phyloP scores from a whole-genome alignment of 306 rosid genomes.

The Acacia melanoxylon region DNA sequence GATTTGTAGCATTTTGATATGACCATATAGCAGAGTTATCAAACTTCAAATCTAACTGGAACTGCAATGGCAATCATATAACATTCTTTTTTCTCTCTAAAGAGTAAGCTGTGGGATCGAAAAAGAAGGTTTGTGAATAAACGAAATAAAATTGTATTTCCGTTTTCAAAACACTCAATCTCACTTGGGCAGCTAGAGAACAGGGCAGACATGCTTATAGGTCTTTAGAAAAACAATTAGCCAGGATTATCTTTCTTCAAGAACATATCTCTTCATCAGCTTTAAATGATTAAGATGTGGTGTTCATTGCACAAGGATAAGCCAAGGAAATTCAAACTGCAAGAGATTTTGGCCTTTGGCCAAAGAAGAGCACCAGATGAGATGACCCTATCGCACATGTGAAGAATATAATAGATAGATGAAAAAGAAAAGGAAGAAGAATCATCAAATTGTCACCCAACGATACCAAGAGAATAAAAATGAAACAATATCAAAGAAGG shows the following conservation, averaged over 20 bases:
- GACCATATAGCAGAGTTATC: background rate
- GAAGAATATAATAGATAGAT: background rate
- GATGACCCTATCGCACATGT: background rate
- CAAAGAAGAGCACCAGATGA: background rate
- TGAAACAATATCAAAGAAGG: background rate
- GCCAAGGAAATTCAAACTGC: background rate
- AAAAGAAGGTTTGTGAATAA: background rate
- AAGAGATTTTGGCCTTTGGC: background rate
- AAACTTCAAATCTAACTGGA: background rate
- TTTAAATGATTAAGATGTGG: background rate
- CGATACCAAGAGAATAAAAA: background rate
- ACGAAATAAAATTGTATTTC: background rate
- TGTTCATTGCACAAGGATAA: background rate
- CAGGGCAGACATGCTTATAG: background rate
- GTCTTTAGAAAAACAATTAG: background rate
- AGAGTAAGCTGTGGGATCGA: background rate
- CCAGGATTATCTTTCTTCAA: background rate
- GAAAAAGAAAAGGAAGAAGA: background rate
- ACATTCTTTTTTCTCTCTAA: background rate
- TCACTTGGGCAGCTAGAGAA: background rate
- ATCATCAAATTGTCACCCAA: background rate
- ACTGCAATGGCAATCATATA: background rate
- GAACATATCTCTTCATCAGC: background rate
- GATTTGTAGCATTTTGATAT: background rate
- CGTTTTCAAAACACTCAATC: background rate